Conservation (phyloP, 2,329 filamentous ascomycete genomes). For the Ceratocystis cubensis region DNA sequence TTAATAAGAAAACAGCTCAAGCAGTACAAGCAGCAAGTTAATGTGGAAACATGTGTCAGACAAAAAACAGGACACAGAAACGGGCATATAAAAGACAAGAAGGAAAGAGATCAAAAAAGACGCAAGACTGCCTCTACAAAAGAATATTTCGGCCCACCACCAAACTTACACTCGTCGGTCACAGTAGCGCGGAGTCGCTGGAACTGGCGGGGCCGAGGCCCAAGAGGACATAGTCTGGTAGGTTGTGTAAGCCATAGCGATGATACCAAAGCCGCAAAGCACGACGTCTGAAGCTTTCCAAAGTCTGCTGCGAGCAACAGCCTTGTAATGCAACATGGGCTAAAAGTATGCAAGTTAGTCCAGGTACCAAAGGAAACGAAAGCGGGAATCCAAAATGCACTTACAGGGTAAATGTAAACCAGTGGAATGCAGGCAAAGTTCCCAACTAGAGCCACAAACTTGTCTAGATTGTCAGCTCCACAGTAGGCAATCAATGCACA, state of each 20-base stretch:
- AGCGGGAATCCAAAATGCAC: slow-evolving; percentile 30
- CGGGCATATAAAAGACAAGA: neutral
- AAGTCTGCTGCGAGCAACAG: slow-evolving; percentile 55
- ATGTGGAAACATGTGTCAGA: neutral
- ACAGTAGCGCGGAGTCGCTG: slow-evolving; percentile 42
- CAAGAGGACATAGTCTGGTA: slow-evolving; percentile 76
- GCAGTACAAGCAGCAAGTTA: neutral
- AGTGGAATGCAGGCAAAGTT: slow-evolving; percentile 96
- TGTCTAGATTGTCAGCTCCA: slow-evolving; percentile 85
- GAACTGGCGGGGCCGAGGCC: slow-evolving; percentile 45
- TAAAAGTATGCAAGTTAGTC: slow-evolving; percentile 30
- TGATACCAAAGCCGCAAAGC: slow-evolving; percentile 68
- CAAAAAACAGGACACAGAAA: neutral
- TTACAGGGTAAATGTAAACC: slow-evolving; percentile 94
- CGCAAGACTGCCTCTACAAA: neutral
- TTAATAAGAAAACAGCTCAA: neutral
- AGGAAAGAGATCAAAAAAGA: neutral
- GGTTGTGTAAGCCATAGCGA: slow-evolving; percentile 89
- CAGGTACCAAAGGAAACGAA: slow-evolving; percentile 23
- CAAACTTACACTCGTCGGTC: slow-evolving; percentile 29
- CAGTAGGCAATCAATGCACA: slow-evolving; percentile 84
- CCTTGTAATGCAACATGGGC: slow-evolving; percentile 82
- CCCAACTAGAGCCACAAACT: slow-evolving; percentile 90
- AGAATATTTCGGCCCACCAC: neutral
- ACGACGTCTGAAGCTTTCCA: slow-evolving; percentile 61